Percentiles rank a stretch among this genome's conserved stretches.
Evolutionary conservation across 116 monocot genomes (phyloP).

Genomic region (Dioscorea cayenensis): DNA sequence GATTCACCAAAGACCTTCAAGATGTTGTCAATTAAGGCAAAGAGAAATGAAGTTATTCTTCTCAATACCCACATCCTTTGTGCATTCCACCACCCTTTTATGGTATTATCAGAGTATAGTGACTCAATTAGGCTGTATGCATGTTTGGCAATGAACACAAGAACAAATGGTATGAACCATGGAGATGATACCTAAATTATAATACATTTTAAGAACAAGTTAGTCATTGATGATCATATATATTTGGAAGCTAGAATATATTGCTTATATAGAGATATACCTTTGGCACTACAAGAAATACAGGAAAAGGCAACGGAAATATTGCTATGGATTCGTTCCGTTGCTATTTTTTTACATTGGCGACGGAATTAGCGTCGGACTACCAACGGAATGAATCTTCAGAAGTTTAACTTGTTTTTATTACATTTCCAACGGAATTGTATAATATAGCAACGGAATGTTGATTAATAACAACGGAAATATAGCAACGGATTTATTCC

Average conservation of each 20-base stretch:
- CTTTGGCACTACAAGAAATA: too few species aligned
- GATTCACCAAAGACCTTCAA: slow-evolving; percentile 15
- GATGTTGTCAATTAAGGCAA: slow-evolving; percentile 24
- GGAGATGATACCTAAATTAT: slow-evolving; percentile 13
- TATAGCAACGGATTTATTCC: too few species aligned
- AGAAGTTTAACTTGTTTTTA: too few species aligned
- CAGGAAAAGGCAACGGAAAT: too few species aligned
- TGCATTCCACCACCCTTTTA: slow-evolving; percentile 54
- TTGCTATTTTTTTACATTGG: too few species aligned
- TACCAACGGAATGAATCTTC: too few species aligned
- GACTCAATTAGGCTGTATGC: slow-evolving; percentile 23
- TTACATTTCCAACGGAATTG: too few species aligned
- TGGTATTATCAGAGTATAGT: slow-evolving; percentile 15
- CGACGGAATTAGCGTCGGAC: too few species aligned
- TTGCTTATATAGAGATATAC: neutral
- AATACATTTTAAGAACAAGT: too few species aligned
- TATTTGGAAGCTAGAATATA: neutral
- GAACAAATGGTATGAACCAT: slow-evolving; percentile 36
- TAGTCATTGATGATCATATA: neutral
- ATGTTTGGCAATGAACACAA: slow-evolving; percentile 7
- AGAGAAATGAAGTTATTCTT: slow-evolving; percentile 37
- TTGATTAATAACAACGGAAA: too few species aligned
- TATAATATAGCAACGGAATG: too few species aligned
- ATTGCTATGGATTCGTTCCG: too few species aligned
- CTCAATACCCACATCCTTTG: slow-evolving; percentile 50